These are phyloP conservation scores for Chimonanthus praecox DNA, from an alignment of 164 flowering plant genomes.

Conservation along the genomic window DNA sequence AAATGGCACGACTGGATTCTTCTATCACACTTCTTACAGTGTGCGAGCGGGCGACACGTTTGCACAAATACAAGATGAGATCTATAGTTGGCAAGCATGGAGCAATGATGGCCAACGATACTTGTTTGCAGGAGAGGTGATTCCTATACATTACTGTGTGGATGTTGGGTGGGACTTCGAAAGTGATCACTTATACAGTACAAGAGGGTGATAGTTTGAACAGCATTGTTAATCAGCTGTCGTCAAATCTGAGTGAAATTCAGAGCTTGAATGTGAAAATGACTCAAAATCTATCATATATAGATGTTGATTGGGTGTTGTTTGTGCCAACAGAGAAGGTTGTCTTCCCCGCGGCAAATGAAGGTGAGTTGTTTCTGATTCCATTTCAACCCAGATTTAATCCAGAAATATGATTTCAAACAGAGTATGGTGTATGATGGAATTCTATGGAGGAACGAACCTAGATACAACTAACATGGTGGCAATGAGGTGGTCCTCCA, in stretches of 20 bases:
- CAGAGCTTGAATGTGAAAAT: slow-evolving; percentile 32
- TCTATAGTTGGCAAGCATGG: slow-evolving; percentile 55
- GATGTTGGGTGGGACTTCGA: slow-evolving; percentile 35
- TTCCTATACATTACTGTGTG: slow-evolving; percentile 39
- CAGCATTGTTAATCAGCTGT: slow-evolving; percentile 28
- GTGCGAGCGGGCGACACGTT: slow-evolving; percentile 27
- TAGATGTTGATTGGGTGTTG: slow-evolving; percentile 52
- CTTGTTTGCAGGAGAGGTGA: slow-evolving; percentile 3
- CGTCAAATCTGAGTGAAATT: slow-evolving; percentile 29
- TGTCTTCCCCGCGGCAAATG: too few species aligned
- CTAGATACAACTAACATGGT: too few species aligned
- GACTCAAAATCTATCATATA: slow-evolving; percentile 18
- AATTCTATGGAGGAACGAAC: too few species aligned
- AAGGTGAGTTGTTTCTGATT: too few species aligned
- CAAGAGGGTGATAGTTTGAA: slow-evolving; percentile 42
- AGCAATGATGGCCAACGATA: not conserved
- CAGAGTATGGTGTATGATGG: too few species aligned
- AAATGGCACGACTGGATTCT: slow-evolving; percentile 28
- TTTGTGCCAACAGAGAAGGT: slow-evolving; percentile 47
- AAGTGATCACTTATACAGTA: slow-evolving; percentile 57
- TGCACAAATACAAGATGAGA: slow-evolving; percentile 19
- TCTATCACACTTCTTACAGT: slow-evolving; percentile 32
- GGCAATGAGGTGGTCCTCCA: too few species aligned
- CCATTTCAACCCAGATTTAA: too few species aligned
- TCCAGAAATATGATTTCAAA: too few species aligned